A percentile compares a stretch with the other conserved stretches of the same genome.
These are phyloP conservation scores for Penicillium oxalicum DNA, from an alignment of 2,329 filamentous ascomycete species.

Conservation along the genomic window DNA sequence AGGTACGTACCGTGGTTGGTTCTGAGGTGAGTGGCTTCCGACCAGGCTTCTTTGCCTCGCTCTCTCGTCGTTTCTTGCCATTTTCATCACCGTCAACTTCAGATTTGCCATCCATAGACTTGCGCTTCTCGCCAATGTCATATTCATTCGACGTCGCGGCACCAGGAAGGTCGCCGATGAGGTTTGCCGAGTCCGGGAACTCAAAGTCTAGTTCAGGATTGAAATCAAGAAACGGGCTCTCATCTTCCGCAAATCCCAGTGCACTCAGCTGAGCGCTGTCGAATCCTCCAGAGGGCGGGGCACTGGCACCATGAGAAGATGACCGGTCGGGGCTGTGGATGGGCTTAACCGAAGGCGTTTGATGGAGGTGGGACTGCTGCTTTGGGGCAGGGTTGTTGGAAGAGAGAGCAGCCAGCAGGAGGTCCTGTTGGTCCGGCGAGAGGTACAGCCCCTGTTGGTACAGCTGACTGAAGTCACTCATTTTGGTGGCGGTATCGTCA, in stretches of 20 bases:
- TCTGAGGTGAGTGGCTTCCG: slow-evolving; percentile 93
- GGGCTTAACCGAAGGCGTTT: slow-evolving; percentile 22
- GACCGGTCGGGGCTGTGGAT: slow-evolving; percentile 34
- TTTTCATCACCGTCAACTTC: slow-evolving; percentile 60
- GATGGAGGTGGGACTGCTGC: slow-evolving; percentile 22
- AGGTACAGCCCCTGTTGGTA: slow-evolving; percentile 58
- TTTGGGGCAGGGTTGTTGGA: slow-evolving; percentile 53
- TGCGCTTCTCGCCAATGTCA: slow-evolving; percentile 58
- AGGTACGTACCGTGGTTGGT: slow-evolving; percentile 77
- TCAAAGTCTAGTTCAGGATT: slow-evolving; percentile 75
- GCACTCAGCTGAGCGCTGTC: slow-evolving; percentile 39
- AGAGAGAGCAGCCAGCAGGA: slow-evolving; percentile 69
- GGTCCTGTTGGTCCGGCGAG: slow-evolving; percentile 68
- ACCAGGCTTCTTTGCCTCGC: slow-evolving; percentile 88
- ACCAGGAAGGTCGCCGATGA: slow-evolving; percentile 70
- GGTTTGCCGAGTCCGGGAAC: slow-evolving; percentile 53
- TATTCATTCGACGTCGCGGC: slow-evolving; percentile 34
- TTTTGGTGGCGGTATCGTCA: slow-evolving; percentile 14
- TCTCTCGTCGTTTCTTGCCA: slow-evolving; percentile 65
- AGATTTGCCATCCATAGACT: slow-evolving; percentile 49
- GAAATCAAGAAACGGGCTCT: slow-evolving; percentile 80
- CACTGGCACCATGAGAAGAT: slow-evolving; percentile 40
- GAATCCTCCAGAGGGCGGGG: slow-evolving; percentile 28
- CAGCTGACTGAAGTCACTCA: slow-evolving; percentile 36
- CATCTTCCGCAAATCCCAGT: slow-evolving; percentile 52